phyloP scores from a whole-genome alignment of 2,329 filamentous ascomycete genomes.

The Aureobasidium namibiae region DNA sequence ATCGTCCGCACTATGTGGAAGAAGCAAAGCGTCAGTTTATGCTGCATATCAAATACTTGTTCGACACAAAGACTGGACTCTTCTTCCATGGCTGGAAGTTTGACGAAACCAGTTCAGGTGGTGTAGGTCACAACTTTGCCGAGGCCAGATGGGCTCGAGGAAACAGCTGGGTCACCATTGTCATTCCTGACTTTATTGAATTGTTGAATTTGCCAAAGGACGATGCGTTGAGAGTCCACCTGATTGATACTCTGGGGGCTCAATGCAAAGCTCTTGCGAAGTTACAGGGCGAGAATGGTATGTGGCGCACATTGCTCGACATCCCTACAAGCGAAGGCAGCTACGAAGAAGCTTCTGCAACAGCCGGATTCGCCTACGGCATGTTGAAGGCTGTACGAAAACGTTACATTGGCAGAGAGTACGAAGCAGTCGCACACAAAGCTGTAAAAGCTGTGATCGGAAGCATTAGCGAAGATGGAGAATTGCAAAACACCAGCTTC shows the following conservation, averaged over 20 bases:
- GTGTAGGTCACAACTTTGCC: conserved; percentile 48
- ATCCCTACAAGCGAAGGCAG: conserved; percentile 57
- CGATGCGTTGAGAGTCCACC: conserved; percentile 54
- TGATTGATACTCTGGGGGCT: conserved; percentile 56
- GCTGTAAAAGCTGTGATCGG: conserved; percentile 60
- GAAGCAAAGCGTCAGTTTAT: conserved; percentile 74
- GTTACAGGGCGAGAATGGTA: conserved; percentile 53
- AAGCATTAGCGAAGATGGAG: conserved; percentile 58
- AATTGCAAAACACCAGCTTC: conserved; percentile 67
- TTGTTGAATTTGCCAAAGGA: conserved; percentile 52
- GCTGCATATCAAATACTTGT: conserved; percentile 70
- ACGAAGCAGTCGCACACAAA: conserved; percentile 53
- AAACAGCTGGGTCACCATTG: conserved; percentile 72
- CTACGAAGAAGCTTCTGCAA: conserved; percentile 69
- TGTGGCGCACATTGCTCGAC: conserved; percentile 70
- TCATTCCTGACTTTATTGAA: conserved; percentile 74
- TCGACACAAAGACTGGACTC: conserved; percentile 61
- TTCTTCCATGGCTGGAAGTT: conserved; percentile 83
- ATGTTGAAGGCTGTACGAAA: conserved; percentile 66
- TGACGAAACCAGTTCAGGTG: conserved; percentile 46
- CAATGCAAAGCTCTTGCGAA: conserved; percentile 58
- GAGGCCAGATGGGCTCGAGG: conserved; percentile 49
- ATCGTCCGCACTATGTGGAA: conserved; percentile 62
- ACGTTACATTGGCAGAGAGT: conserved; percentile 57
- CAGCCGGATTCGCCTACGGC: conserved; percentile 73